Evolutionary conservation across 2,329 filamentous ascomycete genomes (phyloP).

Genomic region (Aulographum hederae): DNA sequence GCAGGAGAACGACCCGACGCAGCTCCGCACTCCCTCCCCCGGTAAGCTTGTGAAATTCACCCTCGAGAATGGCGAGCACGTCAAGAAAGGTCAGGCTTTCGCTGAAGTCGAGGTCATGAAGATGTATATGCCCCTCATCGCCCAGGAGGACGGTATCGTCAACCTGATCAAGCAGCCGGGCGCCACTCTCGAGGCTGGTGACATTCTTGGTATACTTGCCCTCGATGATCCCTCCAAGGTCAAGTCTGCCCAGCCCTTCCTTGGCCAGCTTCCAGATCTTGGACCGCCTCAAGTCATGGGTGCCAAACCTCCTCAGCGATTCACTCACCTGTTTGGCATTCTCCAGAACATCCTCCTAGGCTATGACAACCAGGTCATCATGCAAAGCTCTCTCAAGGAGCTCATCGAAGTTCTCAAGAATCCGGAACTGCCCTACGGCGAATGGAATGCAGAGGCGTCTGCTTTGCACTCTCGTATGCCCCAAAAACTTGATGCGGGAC

Average conservation of each 20-base stretch:
- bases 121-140: slow-evolving; percentile 99
- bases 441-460: slow-evolving; percentile 91
- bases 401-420: slow-evolving; percentile 80
- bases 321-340: slow-evolving; percentile 57
- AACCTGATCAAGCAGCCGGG: slow-evolving; percentile 98
- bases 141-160: slow-evolving; percentile 87
- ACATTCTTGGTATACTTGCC: slow-evolving; percentile 93
- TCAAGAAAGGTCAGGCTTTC: slow-evolving; percentile 80
- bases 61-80: slow-evolving; percentile 85
- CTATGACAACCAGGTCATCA: slow-evolving; percentile 95
- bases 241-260: slow-evolving; percentile 88
- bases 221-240: slow-evolving; percentile 91
- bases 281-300: slow-evolving; percentile 77
- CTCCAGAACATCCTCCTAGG: slow-evolving; percentile 78
- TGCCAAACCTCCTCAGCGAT: slow-evolving; percentile 79
- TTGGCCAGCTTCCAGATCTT: slow-evolving; percentile 73
- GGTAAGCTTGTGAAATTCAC: slow-evolving; percentile 98
- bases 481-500: slow-evolving; percentile 67
- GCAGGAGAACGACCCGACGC: slow-evolving; percentile 97
- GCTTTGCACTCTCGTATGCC: slow-evolving; percentile 97
- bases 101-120: slow-evolving; percentile 99
- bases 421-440: slow-evolving; percentile 80
- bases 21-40: slow-evolving; percentile 83
- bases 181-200: slow-evolving; percentile 90
- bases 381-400: slow-evolving; percentile 71